A percentile compares a stretch with the other conserved stretches of the same genome.
Evolutionary conservation across 2,329 filamentous ascomycete genomes (phyloP).

Genomic region (Fonsecaea pedrosoi): DNA sequence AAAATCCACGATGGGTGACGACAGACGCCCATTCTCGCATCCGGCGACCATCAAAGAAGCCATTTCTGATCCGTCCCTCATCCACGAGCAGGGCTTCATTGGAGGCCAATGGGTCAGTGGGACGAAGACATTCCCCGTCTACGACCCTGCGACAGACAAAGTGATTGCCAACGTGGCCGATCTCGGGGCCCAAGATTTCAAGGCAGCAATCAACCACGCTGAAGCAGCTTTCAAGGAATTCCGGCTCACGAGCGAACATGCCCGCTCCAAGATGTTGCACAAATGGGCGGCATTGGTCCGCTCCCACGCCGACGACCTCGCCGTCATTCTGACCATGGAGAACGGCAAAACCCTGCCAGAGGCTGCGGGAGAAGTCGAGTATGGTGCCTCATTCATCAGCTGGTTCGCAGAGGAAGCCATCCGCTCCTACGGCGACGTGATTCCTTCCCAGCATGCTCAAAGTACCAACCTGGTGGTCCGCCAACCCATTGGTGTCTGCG

Average conservation of each 20-base stretch:
- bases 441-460: conserved; percentile 67
- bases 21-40: conserved; percentile 2
- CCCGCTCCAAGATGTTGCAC: conserved; percentile 57
- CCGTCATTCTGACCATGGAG: conserved; percentile 29
- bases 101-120: conserved; percentile 15
- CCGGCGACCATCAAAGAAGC: conserved; percentile 16
- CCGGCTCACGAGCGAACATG: conserved; percentile 35
- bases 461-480: conserved; percentile 79
- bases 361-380: conserved; percentile 55
- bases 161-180: conserved; percentile 36
- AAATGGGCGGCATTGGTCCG: conserved; percentile 64
- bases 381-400: conserved; percentile 55
- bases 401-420: conserved; percentile 61
- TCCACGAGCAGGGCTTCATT: conserved; percentile 20
- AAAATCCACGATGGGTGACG: conserved; percentile 1
- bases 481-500: conserved; percentile 83
- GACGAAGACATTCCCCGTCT: conserved; percentile 13
- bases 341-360: conserved; percentile 57
- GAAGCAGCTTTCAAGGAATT: conserved; percentile 47
- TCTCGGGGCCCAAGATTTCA: conserved; percentile 35
- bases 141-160: conserved; percentile 37
- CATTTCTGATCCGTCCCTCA: conserved; percentile 6
- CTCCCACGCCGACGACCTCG: conserved; percentile 59
- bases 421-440: conserved; percentile 51
- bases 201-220: conserved; percentile 36